Evolutionary conservation across 441 rosid genomes (phyloP).

Genomic region (Lepidium campestre): DNA sequence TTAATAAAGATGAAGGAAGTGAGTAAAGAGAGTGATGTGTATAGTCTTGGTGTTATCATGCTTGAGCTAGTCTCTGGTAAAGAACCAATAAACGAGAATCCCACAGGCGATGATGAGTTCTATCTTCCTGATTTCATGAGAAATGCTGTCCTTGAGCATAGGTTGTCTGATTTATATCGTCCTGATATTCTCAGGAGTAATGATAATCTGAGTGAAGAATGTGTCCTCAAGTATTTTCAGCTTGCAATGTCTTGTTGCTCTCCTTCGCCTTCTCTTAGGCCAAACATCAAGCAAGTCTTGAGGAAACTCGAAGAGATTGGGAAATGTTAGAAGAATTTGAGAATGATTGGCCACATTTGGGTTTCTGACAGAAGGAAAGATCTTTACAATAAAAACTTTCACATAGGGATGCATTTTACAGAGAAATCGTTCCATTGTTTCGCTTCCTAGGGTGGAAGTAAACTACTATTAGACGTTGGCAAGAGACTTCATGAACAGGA

Average conservation of each 20-base stretch:
- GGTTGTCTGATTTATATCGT: conserved; percentile 58
- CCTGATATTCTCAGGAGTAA: conserved; percentile 46
- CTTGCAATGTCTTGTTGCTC: conserved; percentile 88
- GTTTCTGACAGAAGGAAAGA: neutral
- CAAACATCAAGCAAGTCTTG: conserved; percentile 58
- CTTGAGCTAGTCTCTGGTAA: conserved; percentile 79
- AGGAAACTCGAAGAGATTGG: conserved; percentile 61
- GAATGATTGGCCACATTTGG: neutral
- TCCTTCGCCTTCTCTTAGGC: conserved; percentile 78
- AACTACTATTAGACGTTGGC: conserved; percentile 6
- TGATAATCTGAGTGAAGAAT: conserved; percentile 45
- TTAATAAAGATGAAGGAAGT: conserved; percentile 80
- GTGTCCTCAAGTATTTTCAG: conserved; percentile 56
- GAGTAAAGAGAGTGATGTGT: conserved; percentile 59
- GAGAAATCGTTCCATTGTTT: neutral
- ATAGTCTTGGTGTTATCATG: conserved; percentile 68
- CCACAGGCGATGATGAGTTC: conserved; percentile 56
- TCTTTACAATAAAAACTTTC: neutral
- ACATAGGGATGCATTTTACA: neutral
- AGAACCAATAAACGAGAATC: conserved; percentile 58
- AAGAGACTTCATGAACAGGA: conserved; percentile 7
- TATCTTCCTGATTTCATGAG: conserved; percentile 58
- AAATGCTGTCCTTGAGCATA: conserved; percentile 55
- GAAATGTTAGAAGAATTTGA: conserved; percentile 16
- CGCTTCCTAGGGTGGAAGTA: neutral